These are phyloP conservation scores for Antrodiella citrinella DNA, from an alignment of 768 basidiomycete genomes.

Conservation along the genomic window DNA sequence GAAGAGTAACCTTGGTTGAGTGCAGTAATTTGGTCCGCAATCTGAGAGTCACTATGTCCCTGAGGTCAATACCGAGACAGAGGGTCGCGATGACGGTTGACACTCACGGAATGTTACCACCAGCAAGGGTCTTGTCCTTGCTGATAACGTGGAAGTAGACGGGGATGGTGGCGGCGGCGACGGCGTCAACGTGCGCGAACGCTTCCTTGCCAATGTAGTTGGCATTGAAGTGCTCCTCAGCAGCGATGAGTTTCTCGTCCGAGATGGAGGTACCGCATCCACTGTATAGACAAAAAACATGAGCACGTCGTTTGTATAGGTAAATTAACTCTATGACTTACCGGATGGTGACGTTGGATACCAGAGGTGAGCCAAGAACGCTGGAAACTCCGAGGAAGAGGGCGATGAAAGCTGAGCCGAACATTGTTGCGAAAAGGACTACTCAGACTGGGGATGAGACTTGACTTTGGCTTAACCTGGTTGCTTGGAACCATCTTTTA, in stretches of 20 bases:
- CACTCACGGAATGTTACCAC: slow-evolving; percentile 37
- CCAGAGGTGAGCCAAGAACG: slow-evolving; percentile 6
- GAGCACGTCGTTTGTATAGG: no score
- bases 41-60: slow-evolving; percentile 28
- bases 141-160: slow-evolving; percentile 40
- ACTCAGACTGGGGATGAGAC: neutral
- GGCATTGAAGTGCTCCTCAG: slow-evolving; percentile 34
- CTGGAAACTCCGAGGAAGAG: slow-evolving; percentile 6
- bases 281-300: no score
- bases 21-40: slow-evolving; percentile 34
- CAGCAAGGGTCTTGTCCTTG: slow-evolving; percentile 28
- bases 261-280: slow-evolving; percentile 32
- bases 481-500: neutral
- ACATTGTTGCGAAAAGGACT: slow-evolving; percentile 1
- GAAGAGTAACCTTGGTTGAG: slow-evolving; percentile 33
- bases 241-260: slow-evolving; percentile 25
- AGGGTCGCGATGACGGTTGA: neutral
- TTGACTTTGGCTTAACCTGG: neutral
- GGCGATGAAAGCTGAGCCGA: neutral
- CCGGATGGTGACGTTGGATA: slow-evolving; percentile 16
- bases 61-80: slow-evolving; percentile 1
- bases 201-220: slow-evolving; percentile 26
- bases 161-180: slow-evolving; percentile 20
- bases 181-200: slow-evolving; percentile 1
- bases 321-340: no score